Percentiles rank a stretch among this genome's conserved stretches.
Evolutionary conservation across 2,329 filamentous ascomycete genomes (phyloP).

Genomic region (Colletotrichum phormii): DNA sequence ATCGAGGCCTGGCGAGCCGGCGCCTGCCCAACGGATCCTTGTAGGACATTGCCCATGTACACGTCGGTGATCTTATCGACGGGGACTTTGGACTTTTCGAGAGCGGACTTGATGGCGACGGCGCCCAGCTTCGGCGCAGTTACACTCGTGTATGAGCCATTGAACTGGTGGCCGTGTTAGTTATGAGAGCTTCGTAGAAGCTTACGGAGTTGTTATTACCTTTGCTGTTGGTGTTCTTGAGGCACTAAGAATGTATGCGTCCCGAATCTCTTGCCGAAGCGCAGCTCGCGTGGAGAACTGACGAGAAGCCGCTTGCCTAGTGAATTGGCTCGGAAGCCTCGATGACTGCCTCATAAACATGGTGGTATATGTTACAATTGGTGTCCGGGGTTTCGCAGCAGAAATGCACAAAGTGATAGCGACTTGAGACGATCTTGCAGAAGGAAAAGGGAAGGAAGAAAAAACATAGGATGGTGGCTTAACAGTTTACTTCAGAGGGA

Average conservation of each 20-base stretch:
- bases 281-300: slow-evolving; percentile 58
- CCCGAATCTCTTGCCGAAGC: slow-evolving; percentile 77
- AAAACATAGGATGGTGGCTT: slow-evolving; percentile 26
- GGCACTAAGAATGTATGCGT: slow-evolving; percentile 94
- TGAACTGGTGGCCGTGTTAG: slow-evolving; percentile 74
- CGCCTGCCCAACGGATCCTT: slow-evolving; percentile 86
- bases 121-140: slow-evolving; percentile 90
- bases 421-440: slow-evolving; percentile 19
- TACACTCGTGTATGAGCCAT: slow-evolving; percentile 87
- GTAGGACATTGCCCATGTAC: slow-evolving; percentile 97
- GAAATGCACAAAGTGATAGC: slow-evolving; percentile 4
- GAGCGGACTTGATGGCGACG: slow-evolving; percentile 89
- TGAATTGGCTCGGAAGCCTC: slow-evolving; percentile 49
- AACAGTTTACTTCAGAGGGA: slow-evolving; percentile 13
- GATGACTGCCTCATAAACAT: slow-evolving; percentile 50
- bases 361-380: slow-evolving; percentile 19
- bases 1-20: slow-evolving; percentile 92
- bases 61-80: slow-evolving; percentile 86
- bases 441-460: not conserved
- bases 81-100: slow-evolving; percentile 88
- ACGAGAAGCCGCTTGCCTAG: slow-evolving; percentile 55
- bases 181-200: not conserved
- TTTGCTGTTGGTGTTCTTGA: slow-evolving; percentile 91
- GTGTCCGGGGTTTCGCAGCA: not conserved
- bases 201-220: slow-evolving; percentile 57